Evolutionary conservation across 1,139 yeast genomes (phyloP).

Genomic region (Geotrichum aggregatum): DNA sequence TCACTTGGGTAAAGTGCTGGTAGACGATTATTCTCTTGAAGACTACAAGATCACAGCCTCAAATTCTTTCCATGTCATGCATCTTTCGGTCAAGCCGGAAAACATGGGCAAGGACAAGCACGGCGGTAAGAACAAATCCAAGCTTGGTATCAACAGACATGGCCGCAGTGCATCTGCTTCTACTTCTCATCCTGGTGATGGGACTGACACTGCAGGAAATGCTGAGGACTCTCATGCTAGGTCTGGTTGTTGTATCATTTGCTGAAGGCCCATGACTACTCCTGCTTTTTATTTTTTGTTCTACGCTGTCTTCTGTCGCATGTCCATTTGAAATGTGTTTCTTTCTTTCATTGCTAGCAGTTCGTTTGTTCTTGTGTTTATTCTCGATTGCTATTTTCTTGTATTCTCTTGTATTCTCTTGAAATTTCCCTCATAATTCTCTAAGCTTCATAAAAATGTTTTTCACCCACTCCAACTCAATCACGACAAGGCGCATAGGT

Average conservation of each 20-base stretch:
- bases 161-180: background rate
- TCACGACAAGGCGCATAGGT: too few relatives aligned
- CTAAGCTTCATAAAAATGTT: too few relatives aligned
- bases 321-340: too few relatives aligned
- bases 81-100: conserved; percentile 34
- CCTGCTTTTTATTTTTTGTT: background rate
- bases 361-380: too few relatives aligned
- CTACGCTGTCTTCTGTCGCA: background rate
- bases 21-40: conserved; percentile 30
- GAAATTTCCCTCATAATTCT: too few relatives aligned
- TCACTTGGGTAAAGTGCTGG: conserved; percentile 34
- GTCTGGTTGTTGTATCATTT: conserved; percentile 8
- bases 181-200: background rate
- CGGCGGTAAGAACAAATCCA: conserved; percentile 1
- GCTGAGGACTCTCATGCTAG: background rate
- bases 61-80: conserved; percentile 30
- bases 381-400: too few relatives aligned
- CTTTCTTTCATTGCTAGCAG: too few relatives aligned
- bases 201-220: background rate
- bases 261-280: background rate
- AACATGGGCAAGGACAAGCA: conserved; percentile 17
- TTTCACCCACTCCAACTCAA: too few relatives aligned
- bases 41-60: conserved; percentile 25
- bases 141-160: background rate
- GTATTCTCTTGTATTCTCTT: too few relatives aligned